Evolutionary conservation across 2,329 filamentous ascomycete species (phyloP).

Genomic region (Sclerotinia minor): DNA sequence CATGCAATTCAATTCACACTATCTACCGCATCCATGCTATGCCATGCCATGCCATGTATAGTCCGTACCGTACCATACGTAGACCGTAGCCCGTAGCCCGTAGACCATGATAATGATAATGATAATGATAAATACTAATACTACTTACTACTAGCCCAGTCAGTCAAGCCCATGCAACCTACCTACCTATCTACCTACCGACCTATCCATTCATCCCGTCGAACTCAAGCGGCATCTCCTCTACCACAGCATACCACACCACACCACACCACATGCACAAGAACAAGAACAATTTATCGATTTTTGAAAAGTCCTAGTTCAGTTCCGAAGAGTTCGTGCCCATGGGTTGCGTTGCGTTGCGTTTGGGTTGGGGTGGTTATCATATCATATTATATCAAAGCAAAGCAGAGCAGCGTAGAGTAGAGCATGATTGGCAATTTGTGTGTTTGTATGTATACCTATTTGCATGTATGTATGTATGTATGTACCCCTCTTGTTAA

Average conservation of each 20-base stretch:
- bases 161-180: not conserved
- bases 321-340: not conserved
- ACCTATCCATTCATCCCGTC: too few species aligned
- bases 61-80: too few species aligned
- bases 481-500: too few species aligned
- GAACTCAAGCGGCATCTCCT: not conserved
- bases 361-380: not conserved
- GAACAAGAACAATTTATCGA: not conserved
- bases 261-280: not conserved
- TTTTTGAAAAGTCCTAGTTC: not conserved
- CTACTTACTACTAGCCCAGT: too few species aligned
- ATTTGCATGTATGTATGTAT: not conserved
- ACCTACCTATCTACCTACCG: too few species aligned
- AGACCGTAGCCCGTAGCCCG: too few species aligned
- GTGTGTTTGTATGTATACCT: not conserved
- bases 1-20: not conserved
- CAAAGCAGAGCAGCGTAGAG: too few species aligned
- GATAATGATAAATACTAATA: too few species aligned
- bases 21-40: not conserved
- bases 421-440: not conserved
- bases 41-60: too few species aligned
- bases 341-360: not conserved
- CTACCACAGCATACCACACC: not conserved
- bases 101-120: too few species aligned
- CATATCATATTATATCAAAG: too few species aligned